A percentile compares a stretch with the other conserved stretches of the same genome.
phyloP scores from a whole-genome alignment of 2,329 filamentous ascomycete species.

The Aspergillus quadrilineatus region DNA sequence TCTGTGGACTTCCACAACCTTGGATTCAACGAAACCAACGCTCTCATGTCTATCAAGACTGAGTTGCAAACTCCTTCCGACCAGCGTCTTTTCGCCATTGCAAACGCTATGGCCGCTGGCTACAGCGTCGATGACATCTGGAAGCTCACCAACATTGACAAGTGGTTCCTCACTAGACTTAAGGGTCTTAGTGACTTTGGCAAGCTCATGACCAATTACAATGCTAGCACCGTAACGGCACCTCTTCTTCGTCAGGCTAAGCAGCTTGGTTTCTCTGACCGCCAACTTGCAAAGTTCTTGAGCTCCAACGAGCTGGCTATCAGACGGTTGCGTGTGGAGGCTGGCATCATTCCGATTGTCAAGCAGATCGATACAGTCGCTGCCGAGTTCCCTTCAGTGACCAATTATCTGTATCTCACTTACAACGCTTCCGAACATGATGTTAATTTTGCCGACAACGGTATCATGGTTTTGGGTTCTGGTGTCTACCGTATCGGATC shows the following conservation, averaged over 20 bases:
- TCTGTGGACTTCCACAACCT: constrained; percentile 93
- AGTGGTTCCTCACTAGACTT: constrained; percentile 93
- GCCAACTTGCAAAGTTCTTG: constrained; percentile 91
- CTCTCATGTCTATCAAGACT: constrained; percentile 91
- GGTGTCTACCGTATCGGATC: constrained; percentile 97
- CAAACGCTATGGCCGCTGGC: constrained; percentile 92
- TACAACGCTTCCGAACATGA: constrained; percentile 91
- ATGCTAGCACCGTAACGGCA: constrained; percentile 63
- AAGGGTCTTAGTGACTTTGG: constrained; percentile 89
- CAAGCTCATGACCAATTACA: constrained; percentile 71
- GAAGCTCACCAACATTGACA: constrained; percentile 98
- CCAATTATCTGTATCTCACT: constrained; percentile 94
- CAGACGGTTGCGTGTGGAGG: constrained; percentile 77
- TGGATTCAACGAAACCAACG: constrained; percentile 87
- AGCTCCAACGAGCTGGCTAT: constrained; percentile 91
- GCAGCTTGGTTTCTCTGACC: constrained; percentile 89
- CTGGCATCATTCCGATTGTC: constrained; percentile 81
- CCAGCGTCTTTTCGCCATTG: constrained; percentile 94
- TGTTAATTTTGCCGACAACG: constrained; percentile 79
- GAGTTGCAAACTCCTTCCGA: constrained; percentile 97
- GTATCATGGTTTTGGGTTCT: constrained; percentile 93
- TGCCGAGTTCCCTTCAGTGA: constrained; percentile 89
- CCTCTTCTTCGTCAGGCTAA: constrained; percentile 79
- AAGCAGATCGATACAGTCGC: constrained; percentile 99
- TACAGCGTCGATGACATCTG: constrained; percentile 97